These are phyloP conservation scores for Sistotremastrum suecicum DNA, from an alignment of 768 basidiomycete species.

Conservation along the genomic window DNA sequence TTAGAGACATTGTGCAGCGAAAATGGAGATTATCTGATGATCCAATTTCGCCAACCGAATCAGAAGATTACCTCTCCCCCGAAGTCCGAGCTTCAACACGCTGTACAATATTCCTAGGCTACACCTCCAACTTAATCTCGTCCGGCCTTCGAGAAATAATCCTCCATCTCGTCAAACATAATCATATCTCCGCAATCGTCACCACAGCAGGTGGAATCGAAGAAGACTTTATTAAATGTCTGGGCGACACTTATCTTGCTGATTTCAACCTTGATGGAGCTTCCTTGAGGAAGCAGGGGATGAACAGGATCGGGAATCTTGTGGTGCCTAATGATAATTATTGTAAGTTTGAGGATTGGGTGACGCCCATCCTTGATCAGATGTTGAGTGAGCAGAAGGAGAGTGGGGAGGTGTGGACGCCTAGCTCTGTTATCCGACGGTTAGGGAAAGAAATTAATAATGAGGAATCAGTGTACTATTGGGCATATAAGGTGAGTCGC, in stretches of 20 bases:
- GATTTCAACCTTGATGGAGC: slow-evolving; percentile 90
- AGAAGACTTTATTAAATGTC: slow-evolving; percentile 98
- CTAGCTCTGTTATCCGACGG: slow-evolving; percentile 83
- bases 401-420: slow-evolving; percentile 66
- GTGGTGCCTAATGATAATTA: slow-evolving; percentile 97
- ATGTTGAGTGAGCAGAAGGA: slow-evolving; percentile 84
- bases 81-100: slow-evolving; percentile 53
- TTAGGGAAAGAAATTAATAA: slow-evolving; percentile 97
- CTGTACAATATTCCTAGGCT: slow-evolving; percentile 89
- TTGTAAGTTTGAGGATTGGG: slow-evolving; percentile 99
- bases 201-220: slow-evolving; percentile 98
- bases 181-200: slow-evolving; percentile 77
- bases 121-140: slow-evolving; percentile 97
- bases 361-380: slow-evolving; percentile 80
- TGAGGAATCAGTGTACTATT: slow-evolving; percentile 96
- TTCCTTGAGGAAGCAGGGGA: slow-evolving; percentile 70
- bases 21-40: slow-evolving; percentile 86
- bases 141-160: slow-evolving; percentile 93
- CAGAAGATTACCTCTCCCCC: slow-evolving; percentile 45
- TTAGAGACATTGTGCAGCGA: slow-evolving; percentile 32
- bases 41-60: slow-evolving; percentile 53
- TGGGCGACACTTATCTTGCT: slow-evolving; percentile 91
- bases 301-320: slow-evolving; percentile 96
- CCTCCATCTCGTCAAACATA: slow-evolving; percentile 83
- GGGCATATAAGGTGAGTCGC: slow-evolving; percentile 84